Evolutionary conservation across 306 rosid genomes (phyloP).

Genomic region (Begonia peltatifolia): DNA sequence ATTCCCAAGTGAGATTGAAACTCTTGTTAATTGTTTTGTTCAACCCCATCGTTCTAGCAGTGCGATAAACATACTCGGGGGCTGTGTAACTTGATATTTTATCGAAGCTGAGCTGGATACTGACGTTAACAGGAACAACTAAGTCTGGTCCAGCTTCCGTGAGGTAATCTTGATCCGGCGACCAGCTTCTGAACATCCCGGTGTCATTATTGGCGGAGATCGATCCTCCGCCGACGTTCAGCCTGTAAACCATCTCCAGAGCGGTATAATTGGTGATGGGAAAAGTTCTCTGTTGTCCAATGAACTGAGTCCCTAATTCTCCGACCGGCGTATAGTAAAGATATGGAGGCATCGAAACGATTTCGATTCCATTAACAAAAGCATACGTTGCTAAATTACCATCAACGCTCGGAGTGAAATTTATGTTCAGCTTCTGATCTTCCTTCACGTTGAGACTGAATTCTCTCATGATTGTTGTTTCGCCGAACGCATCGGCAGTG

Average conservation of each 20-base stretch:
- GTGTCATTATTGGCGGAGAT: slow-evolving; percentile 1
- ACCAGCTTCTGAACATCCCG: slow-evolving; percentile 16
- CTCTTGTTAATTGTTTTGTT: not conserved
- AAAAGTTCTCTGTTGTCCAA: not conserved
- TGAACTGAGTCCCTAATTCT: not conserved
- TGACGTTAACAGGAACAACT: not conserved
- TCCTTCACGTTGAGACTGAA: slow-evolving; percentile 3
- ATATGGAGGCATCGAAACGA: slow-evolving; percentile 13
- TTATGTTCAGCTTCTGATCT: slow-evolving; percentile 4
- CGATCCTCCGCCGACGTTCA: slow-evolving; percentile 8
- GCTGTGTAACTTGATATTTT: slow-evolving; percentile 1
- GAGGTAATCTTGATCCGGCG: not conserved
- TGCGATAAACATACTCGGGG: not conserved
- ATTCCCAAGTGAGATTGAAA: slow-evolving; percentile 12
- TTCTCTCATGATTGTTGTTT: slow-evolving; percentile 1
- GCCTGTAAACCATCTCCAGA: slow-evolving; percentile 12
- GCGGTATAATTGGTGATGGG: slow-evolving; percentile 1
- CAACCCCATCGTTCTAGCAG: not conserved
- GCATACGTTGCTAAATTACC: slow-evolving; percentile 6
- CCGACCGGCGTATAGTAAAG: slow-evolving; percentile 10
- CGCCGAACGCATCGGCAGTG: not conserved
- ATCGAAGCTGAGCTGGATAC: not conserved
- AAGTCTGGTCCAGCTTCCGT: not conserved
- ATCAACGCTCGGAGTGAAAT: slow-evolving; percentile 9
- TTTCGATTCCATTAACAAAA: slow-evolving; percentile 17